Percentiles rank a stretch among this genome's conserved stretches.
Conservation (phyloP, 2,329 filamentous ascomycete genomes). For the Nannizziopsis barbatae region DNA sequence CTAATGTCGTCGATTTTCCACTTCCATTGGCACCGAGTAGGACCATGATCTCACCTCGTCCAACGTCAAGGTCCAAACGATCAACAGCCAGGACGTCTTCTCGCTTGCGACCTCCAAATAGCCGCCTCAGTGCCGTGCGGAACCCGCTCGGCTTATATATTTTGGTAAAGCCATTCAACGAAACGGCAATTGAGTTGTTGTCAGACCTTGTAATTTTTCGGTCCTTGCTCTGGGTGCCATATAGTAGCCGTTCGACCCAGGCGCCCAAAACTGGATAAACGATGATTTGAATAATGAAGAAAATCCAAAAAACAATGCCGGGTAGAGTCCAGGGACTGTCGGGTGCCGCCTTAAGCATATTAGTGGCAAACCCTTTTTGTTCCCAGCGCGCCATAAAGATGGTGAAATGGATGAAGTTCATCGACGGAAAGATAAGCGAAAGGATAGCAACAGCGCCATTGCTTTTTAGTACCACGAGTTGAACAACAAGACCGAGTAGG, state of each 20-base stretch:
- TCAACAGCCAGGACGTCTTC: slow-evolving; percentile 65
- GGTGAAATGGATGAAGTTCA: slow-evolving; percentile 75
- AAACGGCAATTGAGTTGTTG: slow-evolving; percentile 46
- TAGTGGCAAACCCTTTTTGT: slow-evolving; percentile 46
- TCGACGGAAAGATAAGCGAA: slow-evolving; percentile 69
- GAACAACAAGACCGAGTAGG: slow-evolving; percentile 68
- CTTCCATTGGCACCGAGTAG: slow-evolving; percentile 81
- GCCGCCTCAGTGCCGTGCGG: slow-evolving; percentile 28
- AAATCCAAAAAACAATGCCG: slow-evolving; percentile 66
- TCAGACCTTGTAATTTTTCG: slow-evolving; percentile 16
- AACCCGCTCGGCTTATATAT: slow-evolving; percentile 59
- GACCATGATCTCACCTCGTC: slow-evolving; percentile 71
- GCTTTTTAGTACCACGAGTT: slow-evolving; percentile 49
- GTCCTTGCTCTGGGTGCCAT: slow-evolving; percentile 55
- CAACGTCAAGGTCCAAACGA: slow-evolving; percentile 57
- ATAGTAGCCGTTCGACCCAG: slow-evolving; percentile 59
- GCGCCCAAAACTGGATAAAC: slow-evolving; percentile 66
- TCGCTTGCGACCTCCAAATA: slow-evolving; percentile 43
- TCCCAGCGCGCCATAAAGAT: slow-evolving; percentile 70
- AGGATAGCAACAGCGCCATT: slow-evolving; percentile 58
- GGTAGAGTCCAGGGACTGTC: slow-evolving; percentile 56
- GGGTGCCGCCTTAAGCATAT: slow-evolving; percentile 53
- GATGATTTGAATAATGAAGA: slow-evolving; percentile 66
- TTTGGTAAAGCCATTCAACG: slow-evolving; percentile 64
- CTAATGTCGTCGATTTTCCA: slow-evolving; percentile 81